A percentile compares a stretch with the other conserved stretches of the same genome.
phyloP scores from a whole-genome alignment of 352 stramenopile genomes.

The Nothophytophthora sp. region DNA sequence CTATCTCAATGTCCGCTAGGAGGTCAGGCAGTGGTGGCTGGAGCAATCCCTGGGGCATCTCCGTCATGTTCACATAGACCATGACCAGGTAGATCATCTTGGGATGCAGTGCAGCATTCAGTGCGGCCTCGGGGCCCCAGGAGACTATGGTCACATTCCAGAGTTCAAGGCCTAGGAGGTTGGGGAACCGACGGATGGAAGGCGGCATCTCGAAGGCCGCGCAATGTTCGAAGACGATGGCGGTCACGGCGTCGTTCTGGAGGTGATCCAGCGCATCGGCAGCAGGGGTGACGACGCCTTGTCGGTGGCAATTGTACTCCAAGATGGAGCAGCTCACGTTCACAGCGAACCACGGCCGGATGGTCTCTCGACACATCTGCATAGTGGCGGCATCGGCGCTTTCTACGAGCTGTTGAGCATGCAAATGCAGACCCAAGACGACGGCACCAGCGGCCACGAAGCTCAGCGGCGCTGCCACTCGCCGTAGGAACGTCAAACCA shows the following conservation, averaged over 20 bases:
- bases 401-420: conserved; percentile 1
- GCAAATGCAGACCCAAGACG: conserved; percentile 16
- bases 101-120: conserved; percentile 33
- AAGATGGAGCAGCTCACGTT: conserved; percentile 43
- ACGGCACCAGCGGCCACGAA: conserved; percentile 9
- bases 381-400: conserved; percentile 3
- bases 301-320: conserved; percentile 31
- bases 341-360: conserved; percentile 42
- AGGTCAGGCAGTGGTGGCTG: conserved; percentile 25
- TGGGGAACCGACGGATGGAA: conserved; percentile 31
- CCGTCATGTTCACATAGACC: conserved; percentile 48
- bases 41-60: conserved; percentile 36
- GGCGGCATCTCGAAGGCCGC: conserved; percentile 33
- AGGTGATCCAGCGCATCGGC: conserved; percentile 13
- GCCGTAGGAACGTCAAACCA: conserved; percentile 2
- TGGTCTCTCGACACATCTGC: conserved; percentile 27
- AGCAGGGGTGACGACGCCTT: conserved; percentile 7
- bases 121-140: conserved; percentile 34
- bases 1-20: conserved; percentile 54
- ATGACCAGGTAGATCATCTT: conserved; percentile 43
- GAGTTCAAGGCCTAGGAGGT: conserved; percentile 53
- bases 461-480: conserved; percentile 15
- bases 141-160: conserved; percentile 52
- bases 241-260: conserved; percentile 22
- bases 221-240: conserved; percentile 53